phyloP scores from a whole-genome alignment of 1,139 yeast species.

The Suhomyces choctaworum region DNA sequence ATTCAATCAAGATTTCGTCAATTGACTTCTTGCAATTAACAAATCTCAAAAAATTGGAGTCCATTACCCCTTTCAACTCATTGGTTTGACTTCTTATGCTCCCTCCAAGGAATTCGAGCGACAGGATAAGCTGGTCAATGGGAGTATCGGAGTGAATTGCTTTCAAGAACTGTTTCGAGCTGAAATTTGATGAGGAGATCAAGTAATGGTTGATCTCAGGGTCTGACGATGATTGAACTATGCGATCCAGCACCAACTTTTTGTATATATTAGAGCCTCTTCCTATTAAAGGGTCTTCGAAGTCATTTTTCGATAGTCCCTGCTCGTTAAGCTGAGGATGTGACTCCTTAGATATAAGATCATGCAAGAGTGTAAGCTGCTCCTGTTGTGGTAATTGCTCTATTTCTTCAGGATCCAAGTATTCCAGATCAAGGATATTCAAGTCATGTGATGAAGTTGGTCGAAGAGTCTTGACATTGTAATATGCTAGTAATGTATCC shows the following conservation, averaged over 20 bases:
- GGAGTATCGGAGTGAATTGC: constrained; percentile 72
- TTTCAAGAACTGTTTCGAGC: constrained; percentile 66
- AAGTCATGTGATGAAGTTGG: constrained; percentile 28
- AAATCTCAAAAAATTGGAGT: constrained; percentile 71
- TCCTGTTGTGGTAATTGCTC: constrained; percentile 27
- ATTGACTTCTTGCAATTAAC: constrained; percentile 69
- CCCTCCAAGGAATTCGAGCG: constrained; percentile 59
- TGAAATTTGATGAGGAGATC: constrained; percentile 71
- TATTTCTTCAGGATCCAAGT: constrained; percentile 29
- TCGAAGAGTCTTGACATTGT: constrained; percentile 26
- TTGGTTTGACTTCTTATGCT: constrained; percentile 66
- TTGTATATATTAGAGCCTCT: constrained; percentile 45
- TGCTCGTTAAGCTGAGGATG: constrained; percentile 2
- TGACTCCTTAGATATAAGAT: constrained; percentile 21
- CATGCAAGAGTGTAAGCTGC: constrained; percentile 31
- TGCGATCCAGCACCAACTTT: constrained; percentile 39
- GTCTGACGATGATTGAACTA: constrained; percentile 40
- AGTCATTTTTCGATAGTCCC: constrained; percentile 15
- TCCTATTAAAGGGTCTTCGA: constrained; percentile 58
- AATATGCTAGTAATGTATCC: constrained; percentile 25
- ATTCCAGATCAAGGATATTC: constrained; percentile 17
- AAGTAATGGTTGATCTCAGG: constrained; percentile 55
- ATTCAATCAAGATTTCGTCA: constrained; percentile 38
- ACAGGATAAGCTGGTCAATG: constrained; percentile 56
- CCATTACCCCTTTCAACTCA: constrained; percentile 65